Conservation (phyloP, 2,329 filamentous ascomycete genomes). For the Trichoderma semiorbis region DNA sequence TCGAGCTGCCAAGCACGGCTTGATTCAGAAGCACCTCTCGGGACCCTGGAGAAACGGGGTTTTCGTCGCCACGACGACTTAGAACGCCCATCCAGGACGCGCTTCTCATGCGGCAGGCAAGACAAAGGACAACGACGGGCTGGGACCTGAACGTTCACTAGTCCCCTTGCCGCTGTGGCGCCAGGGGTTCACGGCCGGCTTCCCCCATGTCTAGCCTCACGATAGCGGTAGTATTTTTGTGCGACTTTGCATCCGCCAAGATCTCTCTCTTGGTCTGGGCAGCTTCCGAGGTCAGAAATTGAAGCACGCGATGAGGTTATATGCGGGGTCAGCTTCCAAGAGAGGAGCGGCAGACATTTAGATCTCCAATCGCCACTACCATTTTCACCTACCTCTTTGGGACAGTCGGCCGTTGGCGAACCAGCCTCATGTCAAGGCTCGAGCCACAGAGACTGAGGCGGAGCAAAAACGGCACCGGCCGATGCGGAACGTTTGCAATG, state of each 20-base stretch:
- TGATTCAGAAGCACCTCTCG: neutral
- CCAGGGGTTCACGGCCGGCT: slow-evolving; percentile 2
- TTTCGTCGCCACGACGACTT: neutral
- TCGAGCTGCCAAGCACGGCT: neutral
- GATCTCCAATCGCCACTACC: slow-evolving; percentile 7
- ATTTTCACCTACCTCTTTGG: slow-evolving; percentile 9
- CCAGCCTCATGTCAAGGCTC: neutral
- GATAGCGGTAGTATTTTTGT: neutral
- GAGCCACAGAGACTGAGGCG: neutral
- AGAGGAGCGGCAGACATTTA: neutral
- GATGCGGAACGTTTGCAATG: neutral
- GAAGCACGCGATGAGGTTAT: slow-evolving; percentile 7
- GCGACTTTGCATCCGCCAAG: neutral
- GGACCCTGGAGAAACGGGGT: neutral
- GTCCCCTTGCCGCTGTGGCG: neutral
- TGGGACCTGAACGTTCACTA: neutral
- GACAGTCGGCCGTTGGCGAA: slow-evolving; percentile 1
- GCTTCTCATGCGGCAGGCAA: slow-evolving; percentile 1
- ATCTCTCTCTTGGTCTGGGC: neutral
- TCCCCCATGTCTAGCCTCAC: slow-evolving; percentile 5
- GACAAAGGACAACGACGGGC: neutral
- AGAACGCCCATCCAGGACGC: neutral
- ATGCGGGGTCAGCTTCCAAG: neutral
- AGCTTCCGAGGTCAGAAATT: neutral
- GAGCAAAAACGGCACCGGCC: neutral